Percentiles rank a stretch among this genome's conserved stretches.
Evolutionary conservation across 192 early-diverging fungal genomes (phyloP).

Genomic region (Entomortierella parvispora): DNA sequence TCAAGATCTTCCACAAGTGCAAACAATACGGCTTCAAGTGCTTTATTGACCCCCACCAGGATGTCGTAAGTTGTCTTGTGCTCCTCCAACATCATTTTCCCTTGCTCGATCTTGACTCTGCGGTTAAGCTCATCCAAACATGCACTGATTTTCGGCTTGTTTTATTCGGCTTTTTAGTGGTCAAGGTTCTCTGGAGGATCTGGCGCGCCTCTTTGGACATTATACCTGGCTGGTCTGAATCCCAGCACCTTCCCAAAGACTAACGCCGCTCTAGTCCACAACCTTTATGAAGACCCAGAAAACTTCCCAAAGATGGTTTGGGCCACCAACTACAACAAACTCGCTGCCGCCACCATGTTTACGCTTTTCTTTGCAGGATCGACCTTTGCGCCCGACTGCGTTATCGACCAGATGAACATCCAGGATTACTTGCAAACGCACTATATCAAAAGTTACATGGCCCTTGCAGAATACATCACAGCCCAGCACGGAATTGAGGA

Average conservation of each 20-base stretch:
- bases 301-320: constrained; percentile 70
- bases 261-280: constrained; percentile 66
- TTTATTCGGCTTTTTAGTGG: constrained; percentile 51
- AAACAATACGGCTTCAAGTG: constrained; percentile 57
- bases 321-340: constrained; percentile 67
- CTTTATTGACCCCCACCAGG: constrained; percentile 70
- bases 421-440: constrained; percentile 68
- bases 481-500: constrained; percentile 53
- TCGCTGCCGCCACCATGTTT: constrained; percentile 66
- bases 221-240: constrained; percentile 60
- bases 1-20: constrained; percentile 59
- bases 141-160: background rate
- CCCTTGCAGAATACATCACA: constrained; percentile 53
- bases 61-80: constrained; percentile 52
- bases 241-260: constrained; percentile 55
- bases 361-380: constrained; percentile 64
- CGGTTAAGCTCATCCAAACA: background rate
- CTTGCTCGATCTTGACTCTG: background rate
- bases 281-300: constrained; percentile 51
- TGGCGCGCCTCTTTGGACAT: constrained; percentile 67
- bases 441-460: constrained; percentile 57
- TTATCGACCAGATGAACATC: constrained; percentile 60
- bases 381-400: constrained; percentile 59
- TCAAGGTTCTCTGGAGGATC: constrained; percentile 67
- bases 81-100: background rate